phyloP scores from a whole-genome alignment of 176 grass and related monocot genomes.

The Oryza australiensis region DNA sequence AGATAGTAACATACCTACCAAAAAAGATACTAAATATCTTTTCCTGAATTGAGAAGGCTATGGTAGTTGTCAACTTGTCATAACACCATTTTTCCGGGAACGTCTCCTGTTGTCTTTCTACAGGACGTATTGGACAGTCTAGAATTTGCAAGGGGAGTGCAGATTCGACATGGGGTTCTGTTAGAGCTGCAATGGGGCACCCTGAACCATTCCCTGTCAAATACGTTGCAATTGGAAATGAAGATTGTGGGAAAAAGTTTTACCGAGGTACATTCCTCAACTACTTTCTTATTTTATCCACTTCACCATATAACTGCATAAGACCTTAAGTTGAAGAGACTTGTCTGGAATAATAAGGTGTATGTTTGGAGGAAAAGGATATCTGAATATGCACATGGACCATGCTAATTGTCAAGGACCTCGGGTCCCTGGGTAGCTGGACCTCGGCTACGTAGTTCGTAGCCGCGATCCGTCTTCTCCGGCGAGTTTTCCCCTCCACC shows the following conservation, averaged over 20 bases:
- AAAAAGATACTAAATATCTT: neutral
- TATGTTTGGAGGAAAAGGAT: neutral
- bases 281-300: conserved; percentile 9
- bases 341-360: conserved; percentile 21
- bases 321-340: neutral
- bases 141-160: conserved; percentile 86
- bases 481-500: no score
- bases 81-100: neutral
- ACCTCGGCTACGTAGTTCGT: no score
- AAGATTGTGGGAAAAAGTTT: conserved; percentile 78
- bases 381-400: neutral
- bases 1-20: neutral
- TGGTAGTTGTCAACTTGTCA: neutral
- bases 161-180: conserved; percentile 88
- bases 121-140: conserved; percentile 90
- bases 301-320: neutral
- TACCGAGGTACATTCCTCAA: conserved; percentile 50
- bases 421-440: no score
- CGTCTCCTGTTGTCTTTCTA: neutral
- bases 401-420: no score
- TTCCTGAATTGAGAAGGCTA: neutral
- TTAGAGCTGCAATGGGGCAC: conserved; percentile 91
- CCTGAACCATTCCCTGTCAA: conserved; percentile 89
- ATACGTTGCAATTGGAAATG: conserved; percentile 92
- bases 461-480: no score